These are phyloP conservation scores for Aspergillus sp. DNA, from an alignment of 2,329 filamentous ascomycete genomes.

Conservation along the genomic window DNA sequence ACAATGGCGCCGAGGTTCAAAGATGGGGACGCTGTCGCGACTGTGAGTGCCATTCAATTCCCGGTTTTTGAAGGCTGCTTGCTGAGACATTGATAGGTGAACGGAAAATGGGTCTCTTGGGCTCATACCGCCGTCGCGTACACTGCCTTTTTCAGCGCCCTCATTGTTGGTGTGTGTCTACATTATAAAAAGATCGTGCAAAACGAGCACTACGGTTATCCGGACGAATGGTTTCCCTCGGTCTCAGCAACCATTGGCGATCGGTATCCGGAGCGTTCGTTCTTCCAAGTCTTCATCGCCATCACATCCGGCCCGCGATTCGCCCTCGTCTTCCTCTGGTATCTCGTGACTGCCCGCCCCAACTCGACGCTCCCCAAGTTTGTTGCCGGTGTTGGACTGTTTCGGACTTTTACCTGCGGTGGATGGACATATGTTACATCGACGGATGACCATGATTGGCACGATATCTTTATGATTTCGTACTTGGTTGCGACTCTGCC, in stretches of 20 bases:
- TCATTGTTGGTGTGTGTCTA: constrained; percentile 75
- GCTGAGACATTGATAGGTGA: constrained; percentile 55
- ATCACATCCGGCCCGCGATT: constrained; percentile 94
- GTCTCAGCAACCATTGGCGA: constrained; percentile 97
- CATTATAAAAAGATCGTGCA: constrained; percentile 98
- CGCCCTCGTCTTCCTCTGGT: constrained; percentile 86
- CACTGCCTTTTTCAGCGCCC: constrained; percentile 77
- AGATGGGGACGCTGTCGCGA: constrained; percentile 62
- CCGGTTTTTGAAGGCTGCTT: constrained; percentile 2
- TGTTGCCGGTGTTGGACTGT: constrained; percentile 74
- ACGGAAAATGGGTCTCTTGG: constrained; percentile 88
- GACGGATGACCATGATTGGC: constrained; percentile 97
- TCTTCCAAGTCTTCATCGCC: constrained; percentile 97
- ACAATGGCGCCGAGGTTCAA: constrained; percentile 62
- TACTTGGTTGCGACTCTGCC: constrained; percentile 92
- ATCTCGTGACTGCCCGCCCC: constrained; percentile 77
- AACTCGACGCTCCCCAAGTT: constrained; percentile 77
- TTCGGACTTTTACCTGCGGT: constrained; percentile 89
- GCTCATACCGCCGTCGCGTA: constrained; percentile 83
- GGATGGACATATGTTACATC: constrained; percentile 99
- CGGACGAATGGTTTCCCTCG: constrained; percentile 94
- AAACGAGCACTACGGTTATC: constrained; percentile 94
- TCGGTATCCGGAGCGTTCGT: constrained; percentile 90
- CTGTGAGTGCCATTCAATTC: constrained; percentile 45
- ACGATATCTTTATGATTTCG: constrained; percentile 99